Conservation (phyloP, 2,329 filamentous ascomycete genomes). For the Colletotrichum sp. region DNA sequence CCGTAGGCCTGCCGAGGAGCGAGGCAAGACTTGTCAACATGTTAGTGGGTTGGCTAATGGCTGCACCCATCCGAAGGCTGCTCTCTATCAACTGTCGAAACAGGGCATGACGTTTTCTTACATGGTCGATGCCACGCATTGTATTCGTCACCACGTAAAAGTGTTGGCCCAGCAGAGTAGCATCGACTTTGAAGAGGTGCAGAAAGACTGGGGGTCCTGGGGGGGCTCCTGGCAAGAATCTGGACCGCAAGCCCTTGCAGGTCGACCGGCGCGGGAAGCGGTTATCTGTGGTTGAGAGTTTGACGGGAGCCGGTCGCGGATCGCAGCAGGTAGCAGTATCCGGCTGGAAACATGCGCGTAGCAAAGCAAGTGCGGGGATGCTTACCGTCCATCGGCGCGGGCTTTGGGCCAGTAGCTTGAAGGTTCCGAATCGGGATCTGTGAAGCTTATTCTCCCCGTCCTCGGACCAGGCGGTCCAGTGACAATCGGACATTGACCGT, state of each 20-base stretch:
- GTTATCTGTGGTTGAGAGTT: not conserved
- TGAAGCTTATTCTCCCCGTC: not conserved
- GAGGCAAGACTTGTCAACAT: not conserved
- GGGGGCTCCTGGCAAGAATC: not conserved
- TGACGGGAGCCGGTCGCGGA: not conserved
- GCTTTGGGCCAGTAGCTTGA: not conserved
- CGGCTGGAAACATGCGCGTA: not conserved
- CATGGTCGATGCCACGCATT: not conserved
- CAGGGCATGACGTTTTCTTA: not conserved
- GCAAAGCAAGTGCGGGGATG: not conserved
- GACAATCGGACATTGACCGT: slow-evolving; percentile 2
- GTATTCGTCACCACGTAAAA: not conserved
- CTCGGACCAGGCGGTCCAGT: not conserved
- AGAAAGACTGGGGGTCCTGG: not conserved
- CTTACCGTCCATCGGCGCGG: not conserved
- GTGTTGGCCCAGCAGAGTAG: not conserved
- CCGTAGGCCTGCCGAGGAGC: not conserved
- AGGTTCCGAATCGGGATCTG: not conserved
- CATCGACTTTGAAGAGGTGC: not conserved
- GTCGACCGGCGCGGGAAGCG: not conserved
- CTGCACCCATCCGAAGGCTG: not conserved
- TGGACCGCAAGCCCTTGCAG: not conserved
- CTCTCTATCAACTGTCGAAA: not conserved
- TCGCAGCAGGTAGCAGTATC: not conserved
- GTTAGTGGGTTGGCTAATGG: not conserved